Evolutionary conservation across 2,329 filamentous ascomycete species (phyloP), one percentile per base, ranked within the genome.

Genomic region (Lasiodiplodia hormozganensis): DNA sequence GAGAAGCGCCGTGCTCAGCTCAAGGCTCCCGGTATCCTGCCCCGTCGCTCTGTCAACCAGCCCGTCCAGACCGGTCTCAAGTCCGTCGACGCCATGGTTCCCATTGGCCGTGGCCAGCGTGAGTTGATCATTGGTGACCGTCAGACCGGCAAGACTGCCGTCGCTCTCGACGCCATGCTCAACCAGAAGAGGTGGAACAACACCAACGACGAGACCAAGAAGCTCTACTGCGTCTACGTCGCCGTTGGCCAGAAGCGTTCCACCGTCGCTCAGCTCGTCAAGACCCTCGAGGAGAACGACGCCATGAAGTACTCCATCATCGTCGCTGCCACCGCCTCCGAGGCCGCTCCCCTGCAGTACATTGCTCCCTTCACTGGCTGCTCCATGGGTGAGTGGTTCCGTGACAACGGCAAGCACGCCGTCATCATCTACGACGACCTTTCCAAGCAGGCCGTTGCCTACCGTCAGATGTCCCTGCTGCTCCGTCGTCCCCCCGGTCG

Each of bases 81-180:
- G 90, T 97, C 93, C 78, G 89, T 99, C 87, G 96, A 99, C 83
- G 94, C 96, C 86, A 98, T 99, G 96, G 96, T 99, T 78, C 96
- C 96, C 79, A 97, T 99, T 79, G 96, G 96, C 83, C 96, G 96
- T 95, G 96, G 96, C 81, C 96, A 99, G 89, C 96, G 96, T 95
- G 96, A 99, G 88, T 87, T 99, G 89, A 98, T 99, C 85, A 99
- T 99, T 85, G 96, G 96, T 88, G 96, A 99, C 83, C 96, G 96
- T 94, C 96, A 99, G 87, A 99, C 96, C 78, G 96, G 96, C 85
- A 99, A 99, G 92, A 99, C 96, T 81, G 96, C 96, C 79, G 95
- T 99, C 82, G 95, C 92, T 79, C 93, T 99, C 72, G 96, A 99
- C 83, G 90, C 95, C 83, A 98, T 99, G 77, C 91, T 99, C 72